phyloP scores from a whole-genome alignment of 208 protist genomes.

The Leishmania aethiopica region DNA sequence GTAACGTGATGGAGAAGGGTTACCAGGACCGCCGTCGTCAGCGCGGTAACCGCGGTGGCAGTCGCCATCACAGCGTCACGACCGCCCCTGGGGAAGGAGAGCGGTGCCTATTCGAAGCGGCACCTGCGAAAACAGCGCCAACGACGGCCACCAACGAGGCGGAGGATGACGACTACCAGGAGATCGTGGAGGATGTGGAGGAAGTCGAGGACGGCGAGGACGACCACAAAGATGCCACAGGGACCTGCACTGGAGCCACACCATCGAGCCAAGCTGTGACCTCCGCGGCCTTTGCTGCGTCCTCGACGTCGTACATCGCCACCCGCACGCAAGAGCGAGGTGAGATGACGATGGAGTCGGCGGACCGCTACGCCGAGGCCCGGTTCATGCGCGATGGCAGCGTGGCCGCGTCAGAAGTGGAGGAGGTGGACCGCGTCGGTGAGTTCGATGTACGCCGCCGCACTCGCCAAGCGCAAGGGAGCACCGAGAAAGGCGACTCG shows the following conservation, averaged over 20 bases:
- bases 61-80: not conserved
- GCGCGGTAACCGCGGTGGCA: not conserved
- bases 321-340: constrained; percentile 11
- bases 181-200: constrained; percentile 25
- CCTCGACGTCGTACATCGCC: not conserved
- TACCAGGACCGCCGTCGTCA: not conserved
- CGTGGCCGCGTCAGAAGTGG: constrained; percentile 20
- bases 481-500: constrained; percentile 10
- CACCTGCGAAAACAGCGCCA: constrained; percentile 8
- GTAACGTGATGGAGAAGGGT: not conserved
- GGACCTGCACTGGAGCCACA: not conserved
- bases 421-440: constrained; percentile 20
- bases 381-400: constrained; percentile 34
- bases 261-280: not conserved
- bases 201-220: constrained; percentile 30
- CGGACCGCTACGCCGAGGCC: constrained; percentile 23
- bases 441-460: constrained; percentile 28
- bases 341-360: constrained; percentile 18
- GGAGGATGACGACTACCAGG: constrained; percentile 32
- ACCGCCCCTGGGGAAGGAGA: not conserved
- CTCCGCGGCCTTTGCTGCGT: not conserved
- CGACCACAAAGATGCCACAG: not conserved
- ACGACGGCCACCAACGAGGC: not conserved
- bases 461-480: constrained; percentile 9
- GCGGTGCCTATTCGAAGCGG: not conserved